phyloP scores from a whole-genome alignment of 305 asterid species.

The Withania somnifera region DNA sequence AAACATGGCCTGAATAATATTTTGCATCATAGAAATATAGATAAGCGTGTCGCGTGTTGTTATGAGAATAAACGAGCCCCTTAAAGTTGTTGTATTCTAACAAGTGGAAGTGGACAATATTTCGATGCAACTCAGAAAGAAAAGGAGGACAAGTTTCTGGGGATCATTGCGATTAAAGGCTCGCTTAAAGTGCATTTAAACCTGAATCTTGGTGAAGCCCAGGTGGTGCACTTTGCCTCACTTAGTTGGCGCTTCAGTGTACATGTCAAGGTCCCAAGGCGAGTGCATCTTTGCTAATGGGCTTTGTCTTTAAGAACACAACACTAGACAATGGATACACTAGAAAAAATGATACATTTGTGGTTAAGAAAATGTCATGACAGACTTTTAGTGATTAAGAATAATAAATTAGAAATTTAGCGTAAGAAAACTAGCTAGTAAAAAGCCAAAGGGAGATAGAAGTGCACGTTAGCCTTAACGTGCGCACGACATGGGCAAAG shows the following conservation, averaged over 20 bases:
- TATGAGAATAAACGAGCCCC: neutral
- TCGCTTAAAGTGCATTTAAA: neutral
- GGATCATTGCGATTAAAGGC: neutral
- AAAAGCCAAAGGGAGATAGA: too few relatives aligned
- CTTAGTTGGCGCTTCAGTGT: neutral
- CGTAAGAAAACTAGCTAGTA: too few relatives aligned
- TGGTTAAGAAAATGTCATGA: neutral
- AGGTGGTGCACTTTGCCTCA: neutral
- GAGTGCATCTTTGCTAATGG: neutral
- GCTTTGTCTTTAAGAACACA: neutral
- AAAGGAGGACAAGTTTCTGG: neutral
- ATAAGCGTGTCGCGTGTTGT: neutral
- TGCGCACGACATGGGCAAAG: too few relatives aligned
- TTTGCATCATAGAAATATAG: neutral
- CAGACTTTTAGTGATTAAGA: neutral
- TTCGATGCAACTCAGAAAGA: neutral
- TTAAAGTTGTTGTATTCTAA: neutral
- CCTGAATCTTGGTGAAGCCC: neutral
- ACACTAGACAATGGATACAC: neutral
- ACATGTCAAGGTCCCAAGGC: neutral
- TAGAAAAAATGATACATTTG: neutral
- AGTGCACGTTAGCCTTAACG: too few relatives aligned
- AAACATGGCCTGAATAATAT: neutral
- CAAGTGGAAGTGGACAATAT: neutral
- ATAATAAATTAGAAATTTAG: too few relatives aligned